Percentiles rank a stretch among this genome's conserved stretches.
phyloP scores from a whole-genome alignment of 75 land plant species.

The Larix kaempferi region DNA sequence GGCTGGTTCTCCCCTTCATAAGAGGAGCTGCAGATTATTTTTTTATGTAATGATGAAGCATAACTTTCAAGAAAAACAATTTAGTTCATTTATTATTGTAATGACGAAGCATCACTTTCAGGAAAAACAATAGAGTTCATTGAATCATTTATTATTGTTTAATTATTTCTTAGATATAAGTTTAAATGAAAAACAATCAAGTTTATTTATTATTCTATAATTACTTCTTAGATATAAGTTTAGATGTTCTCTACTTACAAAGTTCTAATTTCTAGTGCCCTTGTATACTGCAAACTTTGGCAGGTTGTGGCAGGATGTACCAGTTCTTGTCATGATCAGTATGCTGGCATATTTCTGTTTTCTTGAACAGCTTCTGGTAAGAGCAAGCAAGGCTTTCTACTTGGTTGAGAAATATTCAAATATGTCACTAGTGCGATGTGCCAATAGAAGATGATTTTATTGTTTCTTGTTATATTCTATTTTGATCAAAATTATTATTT shows the following conservation, averaged over 20 bases:
- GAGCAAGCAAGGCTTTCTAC: background rate
- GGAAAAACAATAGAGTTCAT: too few species aligned
- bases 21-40: too few species aligned
- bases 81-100: too few species aligned
- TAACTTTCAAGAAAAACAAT: too few species aligned
- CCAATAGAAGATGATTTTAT: background rate
- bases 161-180: background rate
- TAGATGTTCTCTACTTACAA: background rate
- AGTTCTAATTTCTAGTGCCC: background rate
- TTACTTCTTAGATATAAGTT: background rate
- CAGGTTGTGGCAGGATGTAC: slow-evolving; percentile 80
- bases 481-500: background rate
- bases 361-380: slow-evolving; percentile 84
- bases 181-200: background rate
- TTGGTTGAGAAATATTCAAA: background rate
- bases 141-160: too few species aligned
- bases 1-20: too few species aligned
- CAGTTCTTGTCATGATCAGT: slow-evolving; percentile 75
- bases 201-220: too few species aligned
- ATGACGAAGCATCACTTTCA: too few species aligned
- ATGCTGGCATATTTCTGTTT: slow-evolving; percentile 89
- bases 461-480: background rate
- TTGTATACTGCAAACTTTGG: background rate
- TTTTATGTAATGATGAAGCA: too few species aligned
- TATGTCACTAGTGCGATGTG: background rate